Conservation (phyloP, 257 asterid genomes). For the Solanum appendiculatum region DNA sequence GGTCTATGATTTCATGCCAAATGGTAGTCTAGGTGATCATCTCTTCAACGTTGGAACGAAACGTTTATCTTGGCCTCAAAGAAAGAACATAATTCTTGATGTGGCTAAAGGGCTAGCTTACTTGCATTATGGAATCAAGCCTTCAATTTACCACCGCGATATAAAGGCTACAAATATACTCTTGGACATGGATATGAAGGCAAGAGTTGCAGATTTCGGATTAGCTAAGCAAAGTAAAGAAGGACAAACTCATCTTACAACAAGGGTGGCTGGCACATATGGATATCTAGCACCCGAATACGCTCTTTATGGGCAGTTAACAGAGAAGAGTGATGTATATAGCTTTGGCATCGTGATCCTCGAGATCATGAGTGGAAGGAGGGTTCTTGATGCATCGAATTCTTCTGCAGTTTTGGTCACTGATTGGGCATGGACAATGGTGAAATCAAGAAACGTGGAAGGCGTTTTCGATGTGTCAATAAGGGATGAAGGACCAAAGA, state of each 20-base stretch:
- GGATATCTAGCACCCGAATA: slow-evolving; percentile 60
- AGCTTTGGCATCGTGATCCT: slow-evolving; percentile 46
- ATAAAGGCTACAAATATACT: slow-evolving; percentile 52
- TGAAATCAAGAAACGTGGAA: slow-evolving; percentile 21
- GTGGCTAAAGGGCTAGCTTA: slow-evolving; percentile 55
- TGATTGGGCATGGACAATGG: slow-evolving; percentile 48
- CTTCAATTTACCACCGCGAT: slow-evolving; percentile 44
- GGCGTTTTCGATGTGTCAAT: slow-evolving; percentile 27
- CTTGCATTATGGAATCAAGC: slow-evolving; percentile 53
- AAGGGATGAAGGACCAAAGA: slow-evolving; percentile 36
- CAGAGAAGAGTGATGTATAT: slow-evolving; percentile 51
- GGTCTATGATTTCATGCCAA: slow-evolving; percentile 46
- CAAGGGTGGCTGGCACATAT: slow-evolving; percentile 57
- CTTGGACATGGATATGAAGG: slow-evolving; percentile 40
- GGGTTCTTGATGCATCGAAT: slow-evolving; percentile 33
- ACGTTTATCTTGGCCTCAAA: slow-evolving; percentile 43
- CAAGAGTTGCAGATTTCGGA: slow-evolving; percentile 51
- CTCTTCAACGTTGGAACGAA: slow-evolving; percentile 10
- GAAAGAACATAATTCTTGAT: slow-evolving; percentile 51
- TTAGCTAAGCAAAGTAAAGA: slow-evolving; percentile 46
- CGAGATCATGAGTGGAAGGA: slow-evolving; percentile 48
- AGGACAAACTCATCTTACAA: slow-evolving; percentile 50
- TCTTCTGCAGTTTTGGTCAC: slow-evolving; percentile 30
- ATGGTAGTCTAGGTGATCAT: slow-evolving; percentile 41
- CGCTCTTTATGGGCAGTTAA: slow-evolving; percentile 49